Evolutionary conservation across 2,329 filamentous ascomycete genomes (phyloP).

Genomic region (Xylariaceae sp.): DNA sequence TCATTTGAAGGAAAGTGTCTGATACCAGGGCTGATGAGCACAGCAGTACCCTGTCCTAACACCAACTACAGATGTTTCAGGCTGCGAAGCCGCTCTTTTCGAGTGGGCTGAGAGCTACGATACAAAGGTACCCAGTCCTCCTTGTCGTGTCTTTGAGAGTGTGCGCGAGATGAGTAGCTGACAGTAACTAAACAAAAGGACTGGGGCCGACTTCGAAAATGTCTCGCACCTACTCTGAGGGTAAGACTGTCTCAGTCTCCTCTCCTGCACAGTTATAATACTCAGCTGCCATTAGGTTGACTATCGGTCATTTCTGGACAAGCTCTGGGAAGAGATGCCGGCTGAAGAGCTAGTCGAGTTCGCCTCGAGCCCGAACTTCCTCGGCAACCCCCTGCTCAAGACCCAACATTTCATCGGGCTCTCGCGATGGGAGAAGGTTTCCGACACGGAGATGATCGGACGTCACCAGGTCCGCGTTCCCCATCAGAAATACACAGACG

Average conservation of each 20-base stretch:
- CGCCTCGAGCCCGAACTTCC: slow-evolving; percentile 47
- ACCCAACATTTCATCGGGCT: slow-evolving; percentile 56
- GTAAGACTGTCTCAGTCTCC: not conserved
- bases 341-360: slow-evolving; percentile 50
- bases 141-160: not conserved
- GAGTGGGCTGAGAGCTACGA: slow-evolving; percentile 12
- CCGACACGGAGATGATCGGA: slow-evolving; percentile 45
- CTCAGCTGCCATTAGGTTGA: slow-evolving; percentile 20
- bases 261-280: not conserved
- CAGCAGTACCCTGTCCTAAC: not conserved
- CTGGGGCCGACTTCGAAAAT: slow-evolving; percentile 3
- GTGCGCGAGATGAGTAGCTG: not conserved
- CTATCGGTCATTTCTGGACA: slow-evolving; percentile 41
- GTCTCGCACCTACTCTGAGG: slow-evolving; percentile 1
- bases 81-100: slow-evolving; percentile 5
- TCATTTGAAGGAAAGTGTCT: not conserved
- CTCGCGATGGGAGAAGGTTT: slow-evolving; percentile 47
- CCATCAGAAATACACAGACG: slow-evolving; percentile 53
- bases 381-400: slow-evolving; percentile 51
- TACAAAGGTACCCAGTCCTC: not conserved
- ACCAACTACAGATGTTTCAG: not conserved
- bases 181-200: slow-evolving; percentile 1
- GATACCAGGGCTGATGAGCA: not conserved
- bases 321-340: slow-evolving; percentile 54
- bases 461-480: slow-evolving; percentile 56